Evolutionary conservation across 2,329 filamentous ascomycete genomes (phyloP).

Genomic region (Claviceps lovelessii): DNA sequence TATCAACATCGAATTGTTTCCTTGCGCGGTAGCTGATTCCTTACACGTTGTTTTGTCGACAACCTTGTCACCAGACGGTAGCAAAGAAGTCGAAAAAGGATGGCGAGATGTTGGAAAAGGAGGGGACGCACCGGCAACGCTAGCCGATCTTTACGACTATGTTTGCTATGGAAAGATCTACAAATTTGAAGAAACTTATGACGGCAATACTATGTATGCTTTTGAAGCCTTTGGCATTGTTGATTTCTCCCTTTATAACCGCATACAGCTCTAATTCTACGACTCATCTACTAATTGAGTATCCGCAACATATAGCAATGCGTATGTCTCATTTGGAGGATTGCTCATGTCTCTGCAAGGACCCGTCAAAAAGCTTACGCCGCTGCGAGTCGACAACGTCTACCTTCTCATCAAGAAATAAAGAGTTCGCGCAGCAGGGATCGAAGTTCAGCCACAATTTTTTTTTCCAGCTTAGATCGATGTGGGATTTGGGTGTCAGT

Average conservation of each 20-base stretch:
- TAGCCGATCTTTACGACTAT: slow-evolving; percentile 74
- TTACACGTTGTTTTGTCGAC: slow-evolving; percentile 72
- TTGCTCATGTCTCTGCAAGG: slow-evolving; percentile 82
- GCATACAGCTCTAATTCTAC: background rate
- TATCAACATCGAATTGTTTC: slow-evolving; percentile 88
- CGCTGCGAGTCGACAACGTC: slow-evolving; percentile 80
- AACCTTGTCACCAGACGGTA: slow-evolving; percentile 74
- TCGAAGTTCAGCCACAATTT: background rate
- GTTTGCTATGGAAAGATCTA: slow-evolving; percentile 84
- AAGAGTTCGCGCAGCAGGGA: background rate
- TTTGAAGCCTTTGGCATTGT: background rate
- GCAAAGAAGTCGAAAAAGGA: slow-evolving; percentile 58
- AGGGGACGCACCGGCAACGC: slow-evolving; percentile 39
- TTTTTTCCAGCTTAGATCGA: background rate
- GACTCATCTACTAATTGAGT: slow-evolving; percentile 1
- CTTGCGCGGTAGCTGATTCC: slow-evolving; percentile 56
- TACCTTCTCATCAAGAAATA: slow-evolving; percentile 84
- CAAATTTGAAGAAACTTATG: slow-evolving; percentile 65
- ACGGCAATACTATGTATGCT: slow-evolving; percentile 66
- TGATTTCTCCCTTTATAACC: background rate
- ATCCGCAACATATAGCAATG: slow-evolving; percentile 47
- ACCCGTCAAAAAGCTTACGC: slow-evolving; percentile 88
- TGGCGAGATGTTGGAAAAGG: slow-evolving; percentile 62
- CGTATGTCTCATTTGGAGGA: slow-evolving; percentile 87
- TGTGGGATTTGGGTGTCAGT: background rate